phyloP scores from a whole-genome alignment of 768 basidiomycete species.

The Serpula lacrymans region DNA sequence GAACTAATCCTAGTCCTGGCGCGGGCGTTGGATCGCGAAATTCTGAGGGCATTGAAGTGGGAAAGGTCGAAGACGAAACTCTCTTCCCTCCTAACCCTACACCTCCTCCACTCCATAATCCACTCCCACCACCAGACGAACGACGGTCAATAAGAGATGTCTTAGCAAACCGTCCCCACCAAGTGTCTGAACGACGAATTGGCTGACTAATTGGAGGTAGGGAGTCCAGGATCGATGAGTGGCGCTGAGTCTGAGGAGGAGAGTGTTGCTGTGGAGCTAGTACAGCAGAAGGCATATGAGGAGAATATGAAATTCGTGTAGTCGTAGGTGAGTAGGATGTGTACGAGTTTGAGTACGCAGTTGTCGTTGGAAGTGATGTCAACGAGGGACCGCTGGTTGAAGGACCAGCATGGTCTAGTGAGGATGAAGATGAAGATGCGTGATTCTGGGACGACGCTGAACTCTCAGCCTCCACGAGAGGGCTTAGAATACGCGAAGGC shows the following conservation, averaged over 20 bases:
- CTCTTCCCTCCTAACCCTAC: no score
- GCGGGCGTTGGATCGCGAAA: constrained; percentile 81
- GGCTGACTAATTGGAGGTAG: constrained; percentile 39
- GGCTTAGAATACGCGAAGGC: constrained; percentile 27
- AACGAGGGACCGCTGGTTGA: constrained; percentile 19
- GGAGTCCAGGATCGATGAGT: constrained; percentile 43
- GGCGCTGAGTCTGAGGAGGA: constrained; percentile 26
- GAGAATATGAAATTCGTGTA: constrained; percentile 22
- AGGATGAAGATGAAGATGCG: constrained; percentile 20
- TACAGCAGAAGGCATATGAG: constrained; percentile 26
- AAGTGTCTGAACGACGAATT: constrained; percentile 65
- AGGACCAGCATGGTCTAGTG: constrained; percentile 21
- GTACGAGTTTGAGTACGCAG: constrained; percentile 9
- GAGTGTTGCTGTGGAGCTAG: constrained; percentile 18
- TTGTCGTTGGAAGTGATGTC: no score
- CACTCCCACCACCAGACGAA: constrained; percentile 41
- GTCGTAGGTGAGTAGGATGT: constrained; percentile 18
- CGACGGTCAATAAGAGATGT: constrained; percentile 62
- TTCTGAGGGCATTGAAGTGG: constrained; percentile 38
- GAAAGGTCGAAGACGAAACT: no score
- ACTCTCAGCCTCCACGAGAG: constrained; percentile 29
- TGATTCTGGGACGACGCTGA: constrained; percentile 21
- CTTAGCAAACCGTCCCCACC: constrained; percentile 76
- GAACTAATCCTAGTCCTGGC: constrained; percentile 61
- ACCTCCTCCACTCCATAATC: no score